Percentiles rank a stretch among this genome's conserved stretches.
Conservation (phyloP, 805 yeast genomes). For the Jamesozyma lodderae region DNA sequence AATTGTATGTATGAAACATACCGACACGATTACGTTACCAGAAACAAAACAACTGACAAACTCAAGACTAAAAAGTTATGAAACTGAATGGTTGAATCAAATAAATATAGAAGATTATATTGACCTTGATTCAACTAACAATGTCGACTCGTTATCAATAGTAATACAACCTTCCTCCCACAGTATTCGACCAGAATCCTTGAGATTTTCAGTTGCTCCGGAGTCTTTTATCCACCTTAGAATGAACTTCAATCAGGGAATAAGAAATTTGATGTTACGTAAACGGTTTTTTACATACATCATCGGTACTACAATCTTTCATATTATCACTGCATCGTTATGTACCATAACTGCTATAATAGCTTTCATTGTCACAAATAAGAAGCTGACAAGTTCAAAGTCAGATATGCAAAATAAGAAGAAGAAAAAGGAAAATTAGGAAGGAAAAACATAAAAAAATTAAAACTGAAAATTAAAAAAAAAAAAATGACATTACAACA, state of each 20-base stretch:
- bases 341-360: conserved; percentile 14
- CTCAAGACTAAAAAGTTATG: conserved; percentile 4
- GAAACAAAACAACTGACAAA: conserved; percentile 1
- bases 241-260: conserved; percentile 22
- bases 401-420: not conserved
- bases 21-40: conserved; percentile 2
- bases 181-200: no score
- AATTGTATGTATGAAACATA: conserved; percentile 3
- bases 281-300: conserved; percentile 17
- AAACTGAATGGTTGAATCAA: conserved; percentile 20
- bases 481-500: not conserved
- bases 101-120: conserved; percentile 14
- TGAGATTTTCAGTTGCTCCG: conserved; percentile 13
- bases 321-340: conserved; percentile 10
- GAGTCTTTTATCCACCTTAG: conserved; percentile 17
- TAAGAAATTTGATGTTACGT: conserved; percentile 26
- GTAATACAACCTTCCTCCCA: not conserved
- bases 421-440: not conserved
- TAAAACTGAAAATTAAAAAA: not conserved
- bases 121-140: not conserved
- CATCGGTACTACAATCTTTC: conserved; percentile 17
- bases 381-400: not conserved
- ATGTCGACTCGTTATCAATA: not conserved
- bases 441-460: not conserved
- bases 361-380: conserved; percentile 8